Evolutionary conservation across 768 basidiomycete species (phyloP).

Genomic region (Lentinula edodes): DNA sequence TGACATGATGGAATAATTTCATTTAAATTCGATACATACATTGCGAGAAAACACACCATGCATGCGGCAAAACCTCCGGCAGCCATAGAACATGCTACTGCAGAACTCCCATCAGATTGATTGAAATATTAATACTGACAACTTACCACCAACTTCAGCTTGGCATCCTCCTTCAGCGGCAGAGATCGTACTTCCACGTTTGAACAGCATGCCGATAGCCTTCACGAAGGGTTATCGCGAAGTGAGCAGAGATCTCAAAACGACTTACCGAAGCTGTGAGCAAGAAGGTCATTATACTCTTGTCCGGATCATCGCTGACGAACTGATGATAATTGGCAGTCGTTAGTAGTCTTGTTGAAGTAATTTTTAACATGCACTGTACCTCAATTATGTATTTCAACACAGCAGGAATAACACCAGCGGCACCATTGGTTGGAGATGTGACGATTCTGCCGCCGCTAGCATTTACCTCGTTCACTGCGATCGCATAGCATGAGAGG

Average conservation of each 20-base stretch:
- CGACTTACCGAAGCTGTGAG: slow-evolving; percentile 75
- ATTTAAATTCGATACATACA: neutral
- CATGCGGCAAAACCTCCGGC: slow-evolving; percentile 91
- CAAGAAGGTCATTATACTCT: slow-evolving; percentile 83
- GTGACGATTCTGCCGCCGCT: slow-evolving; percentile 92
- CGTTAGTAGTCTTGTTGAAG: neutral
- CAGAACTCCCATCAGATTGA: neutral
- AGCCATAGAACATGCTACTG: slow-evolving; percentile 95
- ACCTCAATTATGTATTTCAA: slow-evolving; percentile 87
- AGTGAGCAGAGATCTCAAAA: neutral
- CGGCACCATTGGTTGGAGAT: slow-evolving; percentile 89
- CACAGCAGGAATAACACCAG: slow-evolving; percentile 89
- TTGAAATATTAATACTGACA: neutral
- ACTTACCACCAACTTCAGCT: slow-evolving; percentile 88
- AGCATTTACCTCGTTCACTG: slow-evolving; percentile 94
- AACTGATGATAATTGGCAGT: slow-evolving; percentile 42
- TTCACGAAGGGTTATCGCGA: slow-evolving; percentile 16
- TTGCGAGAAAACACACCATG: slow-evolving; percentile 64
- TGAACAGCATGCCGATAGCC: slow-evolving; percentile 95
- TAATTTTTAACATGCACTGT: slow-evolving; percentile 9
- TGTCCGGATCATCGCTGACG: slow-evolving; percentile 86
- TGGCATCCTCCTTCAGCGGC: slow-evolving; percentile 96
- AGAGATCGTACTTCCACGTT: slow-evolving; percentile 93
- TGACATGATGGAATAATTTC: neutral
- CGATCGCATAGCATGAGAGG: slow-evolving; percentile 89